phyloP scores from a whole-genome alignment of 768 basidiomycete species.

The Mycena polygramma region DNA sequence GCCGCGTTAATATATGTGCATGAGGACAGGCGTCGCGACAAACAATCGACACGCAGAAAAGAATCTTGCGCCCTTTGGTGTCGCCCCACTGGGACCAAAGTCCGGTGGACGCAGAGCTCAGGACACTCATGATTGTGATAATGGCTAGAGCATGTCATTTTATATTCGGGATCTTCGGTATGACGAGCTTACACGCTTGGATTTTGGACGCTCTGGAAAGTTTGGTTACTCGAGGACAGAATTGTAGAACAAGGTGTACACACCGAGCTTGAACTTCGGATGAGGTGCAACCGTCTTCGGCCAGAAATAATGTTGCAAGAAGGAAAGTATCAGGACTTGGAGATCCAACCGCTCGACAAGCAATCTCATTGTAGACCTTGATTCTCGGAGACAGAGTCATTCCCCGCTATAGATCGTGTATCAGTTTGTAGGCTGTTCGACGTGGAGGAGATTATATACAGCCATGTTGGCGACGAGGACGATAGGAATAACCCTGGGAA shows the following conservation, averaged over 20 bases:
- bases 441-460: conserved; percentile 54
- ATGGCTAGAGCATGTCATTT: conserved; percentile 57
- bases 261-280: conserved; percentile 71
- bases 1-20: neutral
- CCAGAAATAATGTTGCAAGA: conserved; percentile 3
- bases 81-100: conserved; percentile 91
- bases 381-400: conserved; percentile 85
- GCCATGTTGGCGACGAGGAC: conserved; percentile 75
- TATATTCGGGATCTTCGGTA: conserved; percentile 7
- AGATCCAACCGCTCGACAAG: conserved; percentile 67
- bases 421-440: conserved; percentile 25
- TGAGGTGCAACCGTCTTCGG: conserved; percentile 37
- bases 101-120: conserved; percentile 87
- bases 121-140: conserved; percentile 79
- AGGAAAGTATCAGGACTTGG: conserved; percentile 4
- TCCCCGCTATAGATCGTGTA: conserved; percentile 66
- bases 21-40: neutral
- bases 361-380: conserved; percentile 83
- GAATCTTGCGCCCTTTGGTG: conserved; percentile 77
- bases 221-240: too few species aligned
- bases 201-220: conserved; percentile 65
- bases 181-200: conserved; percentile 65
- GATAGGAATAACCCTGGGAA: conserved; percentile 77
- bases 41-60: conserved; percentile 74
- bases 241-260: too few species aligned